These are phyloP conservation scores for Chlorophyllum brunneum DNA, from an alignment of 768 basidiomycete genomes.

Conservation along the genomic window DNA sequence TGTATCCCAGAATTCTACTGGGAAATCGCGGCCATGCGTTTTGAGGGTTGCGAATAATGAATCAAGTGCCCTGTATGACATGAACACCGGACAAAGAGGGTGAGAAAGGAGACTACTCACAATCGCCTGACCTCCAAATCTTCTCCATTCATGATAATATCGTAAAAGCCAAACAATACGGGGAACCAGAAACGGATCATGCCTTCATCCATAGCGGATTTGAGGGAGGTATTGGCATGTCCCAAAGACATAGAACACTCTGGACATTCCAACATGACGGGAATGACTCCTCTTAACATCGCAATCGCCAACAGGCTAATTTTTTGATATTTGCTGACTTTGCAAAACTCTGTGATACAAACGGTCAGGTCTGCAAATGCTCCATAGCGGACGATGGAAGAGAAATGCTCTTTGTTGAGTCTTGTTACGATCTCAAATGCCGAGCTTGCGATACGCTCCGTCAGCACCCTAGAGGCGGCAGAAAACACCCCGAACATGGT, in stretches of 20 bases:
- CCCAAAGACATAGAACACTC: slow-evolving; percentile 44
- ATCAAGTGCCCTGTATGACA: slow-evolving; percentile 75
- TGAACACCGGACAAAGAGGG: slow-evolving; percentile 10
- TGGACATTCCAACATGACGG: slow-evolving; percentile 82
- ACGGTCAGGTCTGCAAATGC: slow-evolving; percentile 95
- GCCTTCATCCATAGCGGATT: slow-evolving; percentile 56
- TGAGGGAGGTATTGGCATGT: slow-evolving; percentile 14
- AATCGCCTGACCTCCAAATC: slow-evolving; percentile 95
- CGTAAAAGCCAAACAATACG: slow-evolving; percentile 95
- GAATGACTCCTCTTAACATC: slow-evolving; percentile 91
- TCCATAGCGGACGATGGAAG: slow-evolving; percentile 87
- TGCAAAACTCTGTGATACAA: slow-evolving; percentile 98
- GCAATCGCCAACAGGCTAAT: slow-evolving; percentile 94
- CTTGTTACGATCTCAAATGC: slow-evolving; percentile 95
- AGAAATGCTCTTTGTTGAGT: slow-evolving; percentile 87
- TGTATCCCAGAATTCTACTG: slow-evolving; percentile 96
- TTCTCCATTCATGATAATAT: slow-evolving; percentile 99
- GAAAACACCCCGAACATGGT: slow-evolving; percentile 99
- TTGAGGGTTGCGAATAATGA: slow-evolving; percentile 94
- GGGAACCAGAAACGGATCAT: slow-evolving; percentile 99
- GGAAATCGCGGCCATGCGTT: slow-evolving; percentile 79
- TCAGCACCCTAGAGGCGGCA: slow-evolving; percentile 83
- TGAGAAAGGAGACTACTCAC: slow-evolving; percentile 48
- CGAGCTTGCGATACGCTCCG: slow-evolving; percentile 87
- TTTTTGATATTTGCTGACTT: slow-evolving; percentile 99